Evolutionary conservation across 345 rosid species (phyloP), one percentile per base, ranked within the genome.

Genomic region (Diplotaxis tenuifolia): DNA sequence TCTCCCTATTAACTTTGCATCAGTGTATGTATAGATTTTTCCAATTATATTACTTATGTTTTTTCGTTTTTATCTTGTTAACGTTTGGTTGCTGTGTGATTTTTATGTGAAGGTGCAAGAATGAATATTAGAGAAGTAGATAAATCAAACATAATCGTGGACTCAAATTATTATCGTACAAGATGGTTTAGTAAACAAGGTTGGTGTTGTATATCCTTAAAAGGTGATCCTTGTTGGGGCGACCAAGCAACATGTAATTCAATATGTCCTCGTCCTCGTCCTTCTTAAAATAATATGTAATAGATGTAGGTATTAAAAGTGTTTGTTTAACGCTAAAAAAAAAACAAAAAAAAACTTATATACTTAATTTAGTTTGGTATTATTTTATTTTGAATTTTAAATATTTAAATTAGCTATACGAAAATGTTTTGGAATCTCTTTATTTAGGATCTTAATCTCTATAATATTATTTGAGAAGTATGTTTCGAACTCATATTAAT

Each of bases 41-140:
- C 9, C 53, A 63, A 7, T 25, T 20, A 9, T 20, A 62, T 14
- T 38, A 23, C 18, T 47, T 6, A 9, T 64, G 56, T 15, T 12
- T 65, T 8, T 50, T 50, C 1, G 4, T 52, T 21, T 15, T 27
- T 22, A 27, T 22, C 20, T 38, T n/a, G 38, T 27, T 27, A 47
- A 25, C 3, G 49, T 45, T 63, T 40, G 52, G 67, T 62, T 62
- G 65, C 32, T 20, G 31, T 62, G 68, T 63, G 32, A 28, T 40
- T 21, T 40, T 0, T 25, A 8, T 47, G 38, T 28, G 18, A 16
- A 65, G 58, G 58, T 12, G 58, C 16, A 9, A 49, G 3, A 6
- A 25, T 2, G 12, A 42, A 27, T 10, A 23, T 5, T 25, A 18
- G 58, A 27, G 70, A 11, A 16, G 16, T 49, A 28, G 18, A 65